Base-by-base conservation (phyloP, 73 alveolate genomes). In the Durusdinium trenchii region DNA sequence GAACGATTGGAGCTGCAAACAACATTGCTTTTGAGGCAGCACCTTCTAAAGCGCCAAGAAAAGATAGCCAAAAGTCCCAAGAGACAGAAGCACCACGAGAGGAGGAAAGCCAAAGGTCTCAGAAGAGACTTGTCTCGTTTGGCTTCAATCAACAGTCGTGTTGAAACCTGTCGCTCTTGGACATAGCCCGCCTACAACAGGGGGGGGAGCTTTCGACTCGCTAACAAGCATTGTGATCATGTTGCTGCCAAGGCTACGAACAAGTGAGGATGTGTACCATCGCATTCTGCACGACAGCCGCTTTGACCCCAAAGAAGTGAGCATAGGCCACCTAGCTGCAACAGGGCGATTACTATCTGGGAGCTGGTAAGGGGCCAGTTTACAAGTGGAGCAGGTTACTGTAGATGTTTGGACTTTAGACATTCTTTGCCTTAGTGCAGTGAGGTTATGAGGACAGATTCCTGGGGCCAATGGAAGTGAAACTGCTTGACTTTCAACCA, bases 241-340 rank as follows among this genome's bases (percentile, higher is more conserved):
- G n/a, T 45, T 32, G 82, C 82, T 73, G 9, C 73, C 69, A 30
- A 90, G 97, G 97, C 87, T 90, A 3, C 97, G 97, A 16, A 69
- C 97, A 52, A 90, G 97, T 54, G 97, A 90, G 48, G 97, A 90
- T 67, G 97, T 90, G 64, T 90, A 90, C 73, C 86, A 90, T 75
- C 97, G 97, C 30, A 38, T 90, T 3, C 73, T 90, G 3, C 97
- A 90, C 75, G 97, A 90, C 54, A 23, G 64, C 35, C 86, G 86
- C 87, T 90, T 90, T 16, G 75, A 51, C 28, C 87, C 89, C 50
- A 35, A 64, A 32, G 82, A 87, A 28, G 71, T 87, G 48, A n/a
- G 61, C 30, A 62, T 87, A 16, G 95, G 95, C 18, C 12, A 81
- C 94, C 40, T 20, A 12, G 83, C 83, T 12, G 38, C 18, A 12